Evolutionary conservation across 306 rosid species (phyloP).

Genomic region (Vigna radiata): DNA sequence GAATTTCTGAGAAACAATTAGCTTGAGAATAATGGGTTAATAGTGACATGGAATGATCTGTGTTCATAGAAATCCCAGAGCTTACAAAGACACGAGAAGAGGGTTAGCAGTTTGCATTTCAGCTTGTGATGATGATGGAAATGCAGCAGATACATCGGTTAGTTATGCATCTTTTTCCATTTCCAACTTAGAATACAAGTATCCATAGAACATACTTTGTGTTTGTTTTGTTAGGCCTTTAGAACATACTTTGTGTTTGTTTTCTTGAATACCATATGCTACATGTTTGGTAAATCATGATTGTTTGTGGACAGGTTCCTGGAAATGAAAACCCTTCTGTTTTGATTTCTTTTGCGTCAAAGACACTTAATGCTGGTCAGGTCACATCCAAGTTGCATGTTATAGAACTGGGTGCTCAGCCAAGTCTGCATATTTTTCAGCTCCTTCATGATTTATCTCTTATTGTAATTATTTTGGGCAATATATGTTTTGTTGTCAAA

Average conservation of each 20-base stretch:
- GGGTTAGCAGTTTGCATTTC: constrained; percentile 59
- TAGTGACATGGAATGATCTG: constrained; percentile 3
- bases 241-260: not conserved
- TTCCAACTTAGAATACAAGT: not conserved
- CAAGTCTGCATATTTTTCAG: constrained; percentile 66
- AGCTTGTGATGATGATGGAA: constrained; percentile 60
- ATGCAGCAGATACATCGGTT: constrained; percentile 60
- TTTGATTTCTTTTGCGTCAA: constrained; percentile 93
- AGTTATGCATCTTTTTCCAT: constrained; percentile 29
- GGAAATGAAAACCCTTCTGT: constrained; percentile 91
- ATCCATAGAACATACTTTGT: not conserved
- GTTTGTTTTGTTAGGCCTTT: constrained; percentile 52
- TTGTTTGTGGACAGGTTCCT: constrained; percentile 68
- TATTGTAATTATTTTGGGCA: constrained; percentile 34
- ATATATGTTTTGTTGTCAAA: constrained; percentile 22
- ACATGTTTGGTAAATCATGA: constrained; percentile 12
- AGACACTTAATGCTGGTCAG: constrained; percentile 95
- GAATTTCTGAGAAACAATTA: too few species aligned
- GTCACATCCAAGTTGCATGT: constrained; percentile 85
- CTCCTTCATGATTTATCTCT: constrained; percentile 26
- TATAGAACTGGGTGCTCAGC: constrained; percentile 99
- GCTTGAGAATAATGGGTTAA: too few species aligned
- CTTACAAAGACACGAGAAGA: constrained; percentile 61
- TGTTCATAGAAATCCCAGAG: constrained; percentile 36
- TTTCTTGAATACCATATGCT: constrained; percentile 17